phyloP scores from a whole-genome alignment of 352 stramenopile genomes.

The Phytophthora cactorum region DNA sequence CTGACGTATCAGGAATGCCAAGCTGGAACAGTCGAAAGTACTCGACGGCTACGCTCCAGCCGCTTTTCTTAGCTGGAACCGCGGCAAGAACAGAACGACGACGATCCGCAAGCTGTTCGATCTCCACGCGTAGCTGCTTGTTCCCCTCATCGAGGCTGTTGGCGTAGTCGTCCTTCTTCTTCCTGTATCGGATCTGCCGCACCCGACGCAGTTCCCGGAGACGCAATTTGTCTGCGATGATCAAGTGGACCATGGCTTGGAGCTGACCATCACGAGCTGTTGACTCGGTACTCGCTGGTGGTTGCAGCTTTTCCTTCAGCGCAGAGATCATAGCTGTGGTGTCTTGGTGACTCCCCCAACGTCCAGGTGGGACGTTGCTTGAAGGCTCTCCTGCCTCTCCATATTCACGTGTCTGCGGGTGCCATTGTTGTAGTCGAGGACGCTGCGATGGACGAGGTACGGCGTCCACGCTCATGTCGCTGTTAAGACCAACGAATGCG shows the following conservation, averaged over 20 bases:
- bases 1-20: background rate
- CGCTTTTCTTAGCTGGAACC: background rate
- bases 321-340: background rate
- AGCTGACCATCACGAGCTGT: background rate
- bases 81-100: background rate
- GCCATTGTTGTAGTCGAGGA: background rate
- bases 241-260: background rate
- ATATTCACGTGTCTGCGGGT: background rate
- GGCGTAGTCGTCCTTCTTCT: constrained; percentile 26
- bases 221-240: constrained; percentile 9
- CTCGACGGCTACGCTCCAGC: constrained; percentile 19
- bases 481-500: background rate
- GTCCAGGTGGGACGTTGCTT: background rate
- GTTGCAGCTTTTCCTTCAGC: background rate
- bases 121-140: constrained; percentile 12
- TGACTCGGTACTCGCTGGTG: background rate
- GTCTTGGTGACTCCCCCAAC: background rate
- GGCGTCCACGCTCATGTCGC: background rate
- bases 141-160: constrained; percentile 3
- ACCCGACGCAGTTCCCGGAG: constrained; percentile 7
- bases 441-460: background rate
- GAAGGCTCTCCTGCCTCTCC: background rate
- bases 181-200: constrained; percentile 24
- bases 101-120: constrained; percentile 16
- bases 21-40: constrained; percentile 28